A percentile compares a stretch with the other conserved stretches of the same genome.
phyloP scores from a whole-genome alignment of 148 eudicot genomes.

The Limonium bicolor region DNA sequence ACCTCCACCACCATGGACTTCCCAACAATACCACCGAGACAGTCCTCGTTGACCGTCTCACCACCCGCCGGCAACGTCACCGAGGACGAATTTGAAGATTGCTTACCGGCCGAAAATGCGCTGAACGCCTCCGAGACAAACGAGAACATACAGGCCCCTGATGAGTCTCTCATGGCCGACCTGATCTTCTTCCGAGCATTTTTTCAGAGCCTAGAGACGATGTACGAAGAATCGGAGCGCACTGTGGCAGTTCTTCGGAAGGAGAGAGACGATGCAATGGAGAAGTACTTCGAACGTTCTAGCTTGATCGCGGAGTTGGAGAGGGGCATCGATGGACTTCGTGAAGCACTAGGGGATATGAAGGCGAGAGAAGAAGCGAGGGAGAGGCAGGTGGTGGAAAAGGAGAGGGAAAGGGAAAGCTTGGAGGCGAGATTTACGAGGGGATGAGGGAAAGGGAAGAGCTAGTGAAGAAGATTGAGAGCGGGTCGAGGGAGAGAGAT shows the following conservation, averaged over 20 bases:
- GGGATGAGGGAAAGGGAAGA: constrained; percentile 20
- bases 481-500: constrained; percentile 13
- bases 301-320: constrained; percentile 12
- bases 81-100: background rate
- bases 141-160: constrained; percentile 4
- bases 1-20: constrained; percentile 10
- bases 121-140: background rate
- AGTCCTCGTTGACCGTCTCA: constrained; percentile 3
- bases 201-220: constrained; percentile 8
- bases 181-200: constrained; percentile 12
- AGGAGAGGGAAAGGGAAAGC: constrained; percentile 13
- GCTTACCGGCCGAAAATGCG: background rate
- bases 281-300: constrained; percentile 8
- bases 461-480: constrained; percentile 14
- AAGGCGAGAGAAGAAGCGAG: constrained; percentile 16
- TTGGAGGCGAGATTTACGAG: constrained; percentile 19
- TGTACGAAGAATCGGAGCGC: constrained; percentile 12
- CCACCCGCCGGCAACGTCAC: background rate
- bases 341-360: constrained; percentile 10
- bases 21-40: background rate
- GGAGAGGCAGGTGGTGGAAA: constrained; percentile 13
- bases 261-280: constrained; percentile 14
- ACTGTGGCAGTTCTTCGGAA: constrained; percentile 11
- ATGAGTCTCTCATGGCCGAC: constrained; percentile 12
- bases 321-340: constrained; percentile 17